These are phyloP conservation scores for Diospyros kaki DNA, from an alignment of 148 eudicot genomes.

Conservation along the genomic window DNA sequence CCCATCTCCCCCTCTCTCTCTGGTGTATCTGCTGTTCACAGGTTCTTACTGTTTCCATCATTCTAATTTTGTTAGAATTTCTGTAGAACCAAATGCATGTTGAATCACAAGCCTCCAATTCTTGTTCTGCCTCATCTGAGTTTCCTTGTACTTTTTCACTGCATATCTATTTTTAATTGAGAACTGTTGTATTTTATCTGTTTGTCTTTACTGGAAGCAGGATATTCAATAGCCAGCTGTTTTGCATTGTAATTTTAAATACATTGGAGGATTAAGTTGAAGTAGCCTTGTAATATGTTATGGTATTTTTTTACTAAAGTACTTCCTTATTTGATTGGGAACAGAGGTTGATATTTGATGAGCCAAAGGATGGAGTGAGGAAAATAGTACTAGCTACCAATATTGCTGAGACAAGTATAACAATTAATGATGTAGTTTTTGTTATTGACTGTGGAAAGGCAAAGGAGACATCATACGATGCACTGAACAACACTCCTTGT, in stretches of 20 bases:
- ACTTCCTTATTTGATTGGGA: conserved; percentile 12
- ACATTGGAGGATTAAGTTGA: not conserved
- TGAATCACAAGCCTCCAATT: too few species aligned
- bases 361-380: conserved; percentile 78
- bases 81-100: too few species aligned
- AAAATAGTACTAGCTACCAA: conserved; percentile 92
- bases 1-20: too few species aligned
- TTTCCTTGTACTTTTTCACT: not conserved
- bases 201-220: not conserved
- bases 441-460: conserved; percentile 99
- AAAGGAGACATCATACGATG: conserved; percentile 97
- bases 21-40: too few species aligned
- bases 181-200: not conserved
- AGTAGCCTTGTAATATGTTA: not conserved
- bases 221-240: not conserved
- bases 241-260: not conserved
- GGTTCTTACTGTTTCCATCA: too few species aligned
- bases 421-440: conserved; percentile 92
- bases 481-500: conserved; percentile 92
- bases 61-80: too few species aligned
- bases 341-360: conserved; percentile 87
- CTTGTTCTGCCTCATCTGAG: too few species aligned
- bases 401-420: conserved; percentile 97
- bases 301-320: not conserved
- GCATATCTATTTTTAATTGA: not conserved